Conservation (phyloP, 768 basidiomycete genomes). For the Mycena sanguinolenta region DNA sequence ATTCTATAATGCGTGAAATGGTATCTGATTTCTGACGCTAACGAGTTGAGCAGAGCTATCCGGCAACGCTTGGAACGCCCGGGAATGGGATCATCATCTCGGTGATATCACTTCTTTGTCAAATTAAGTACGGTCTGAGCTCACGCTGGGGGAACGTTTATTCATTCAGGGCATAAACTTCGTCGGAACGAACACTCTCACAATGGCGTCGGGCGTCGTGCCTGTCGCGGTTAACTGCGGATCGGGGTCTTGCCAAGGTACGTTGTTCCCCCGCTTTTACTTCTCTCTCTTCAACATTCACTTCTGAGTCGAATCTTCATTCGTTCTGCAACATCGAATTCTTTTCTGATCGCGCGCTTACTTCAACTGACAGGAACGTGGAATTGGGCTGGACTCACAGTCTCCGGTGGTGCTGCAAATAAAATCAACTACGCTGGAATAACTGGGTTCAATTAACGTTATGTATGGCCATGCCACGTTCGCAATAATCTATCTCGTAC, state of each 20-base stretch:
- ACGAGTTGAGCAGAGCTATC: conserved; percentile 76
- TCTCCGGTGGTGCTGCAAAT: conserved; percentile 60
- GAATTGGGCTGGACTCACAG: conserved; percentile 63
- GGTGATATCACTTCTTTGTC: conserved; percentile 47
- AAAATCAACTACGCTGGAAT: conserved; percentile 51
- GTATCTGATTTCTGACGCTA: conserved; percentile 3
- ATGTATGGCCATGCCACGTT: too few relatives aligned
- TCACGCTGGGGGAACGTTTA: background rate
- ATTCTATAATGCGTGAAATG: too few relatives aligned
- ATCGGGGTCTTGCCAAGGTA: conserved; percentile 62
- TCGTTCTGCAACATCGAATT: too few relatives aligned
- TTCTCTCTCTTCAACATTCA: too few relatives aligned
- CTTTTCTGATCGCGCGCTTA: background rate
- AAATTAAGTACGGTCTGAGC: background rate
- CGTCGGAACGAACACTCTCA: conserved; percentile 54
- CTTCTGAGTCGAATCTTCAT: too few relatives aligned
- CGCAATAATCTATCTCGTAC: too few relatives aligned
- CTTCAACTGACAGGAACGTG: conserved; percentile 54
- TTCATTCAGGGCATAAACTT: conserved; percentile 73
- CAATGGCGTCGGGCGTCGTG: conserved; percentile 57
- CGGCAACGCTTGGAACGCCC: conserved; percentile 62
- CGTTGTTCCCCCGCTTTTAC: conserved; percentile 10
- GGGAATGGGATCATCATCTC: conserved; percentile 70
- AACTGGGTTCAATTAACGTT: conserved; percentile 50
- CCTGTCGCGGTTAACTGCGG: conserved; percentile 72